Conservation (phyloP, 2,329 filamentous ascomycete genomes). For the Scedosporium boydii region DNA sequence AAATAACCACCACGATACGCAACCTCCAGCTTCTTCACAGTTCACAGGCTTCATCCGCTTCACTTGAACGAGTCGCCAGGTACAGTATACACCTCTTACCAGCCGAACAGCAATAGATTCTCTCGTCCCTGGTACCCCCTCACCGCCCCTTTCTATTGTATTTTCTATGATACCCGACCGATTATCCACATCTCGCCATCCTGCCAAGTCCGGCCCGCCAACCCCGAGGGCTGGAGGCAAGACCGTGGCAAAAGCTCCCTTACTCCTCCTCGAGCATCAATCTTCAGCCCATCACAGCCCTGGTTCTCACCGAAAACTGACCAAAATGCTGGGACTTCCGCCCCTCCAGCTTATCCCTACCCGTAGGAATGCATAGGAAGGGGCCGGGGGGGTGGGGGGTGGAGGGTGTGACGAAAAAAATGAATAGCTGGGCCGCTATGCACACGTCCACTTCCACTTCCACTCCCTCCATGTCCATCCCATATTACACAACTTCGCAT, state of each 20-base stretch:
- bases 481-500: background rate
- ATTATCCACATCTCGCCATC: background rate
- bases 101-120: background rate
- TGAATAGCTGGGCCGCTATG: background rate
- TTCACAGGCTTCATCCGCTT: background rate
- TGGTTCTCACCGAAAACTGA: slow-evolving; percentile 5
- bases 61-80: background rate
- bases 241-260: slow-evolving; percentile 1
- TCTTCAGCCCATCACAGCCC: slow-evolving; percentile 5
- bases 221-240: background rate
- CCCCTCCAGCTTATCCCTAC: background rate
- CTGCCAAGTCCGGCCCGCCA: slow-evolving; percentile 6
- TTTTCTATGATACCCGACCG: background rate
- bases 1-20: background rate
- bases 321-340: background rate
- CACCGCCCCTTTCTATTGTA: background rate
- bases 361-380: background rate
- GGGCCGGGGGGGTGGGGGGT: background rate
- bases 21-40: background rate
- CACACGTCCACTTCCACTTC: background rate
- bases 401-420: background rate
- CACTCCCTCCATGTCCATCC: background rate
- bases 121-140: background rate
- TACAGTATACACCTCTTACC: background rate
- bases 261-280: background rate